Base-by-base conservation (phyloP, 208 protist species). In the Crithidia expoeki region DNA sequence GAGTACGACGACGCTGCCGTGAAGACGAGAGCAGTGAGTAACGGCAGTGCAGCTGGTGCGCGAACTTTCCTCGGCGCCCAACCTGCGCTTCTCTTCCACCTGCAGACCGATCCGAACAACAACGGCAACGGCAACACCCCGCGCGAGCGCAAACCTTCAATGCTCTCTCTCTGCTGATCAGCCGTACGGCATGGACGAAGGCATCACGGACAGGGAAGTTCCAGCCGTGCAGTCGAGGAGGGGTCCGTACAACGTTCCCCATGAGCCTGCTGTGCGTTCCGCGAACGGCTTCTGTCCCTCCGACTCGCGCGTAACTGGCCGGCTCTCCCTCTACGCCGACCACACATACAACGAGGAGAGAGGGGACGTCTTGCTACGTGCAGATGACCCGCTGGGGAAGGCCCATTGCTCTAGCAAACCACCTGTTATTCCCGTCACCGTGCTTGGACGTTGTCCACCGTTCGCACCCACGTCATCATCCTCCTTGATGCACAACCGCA, bases 1-100 rank as follows among this genome's bases (percentile, higher is more conserved):
- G 86, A 92, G 61, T 87, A 89, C 79, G 53, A 76, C 49, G 83
- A 84, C 61, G 17, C 23, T 2, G 68, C n/a, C 23, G 50, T 46
- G 5, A 19, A 30, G 30, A 6, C 28, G 17, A 34, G 3, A 16
- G n/a, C 46, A 14, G 21, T 17, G 32, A 16, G 3, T 0, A 33
- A 33, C 47, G 47, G 2, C 6, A 10, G 16, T 17, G 49, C 2
- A 11, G 49, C 36, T n/a, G n/a, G 40, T 66, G 61, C 72, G 21
- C 4, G 68, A 67, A 67, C 25, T 81, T 7, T 49, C 64, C 28
- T 46, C 59, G 16, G 75, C 75, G 28, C 64, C 63, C 6, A 74
- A 69, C 16, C 30, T 73, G 14, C 75, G 75, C 34, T 51, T 49
- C 67, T 64, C 69, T 21, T 52, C 46, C 23, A 23, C 25, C n/a